Evolutionary conservation across 768 basidiomycete genomes (phyloP), one percentile per base, ranked within the genome.

Genomic region (Rhodosporidiobolus sp.): DNA sequence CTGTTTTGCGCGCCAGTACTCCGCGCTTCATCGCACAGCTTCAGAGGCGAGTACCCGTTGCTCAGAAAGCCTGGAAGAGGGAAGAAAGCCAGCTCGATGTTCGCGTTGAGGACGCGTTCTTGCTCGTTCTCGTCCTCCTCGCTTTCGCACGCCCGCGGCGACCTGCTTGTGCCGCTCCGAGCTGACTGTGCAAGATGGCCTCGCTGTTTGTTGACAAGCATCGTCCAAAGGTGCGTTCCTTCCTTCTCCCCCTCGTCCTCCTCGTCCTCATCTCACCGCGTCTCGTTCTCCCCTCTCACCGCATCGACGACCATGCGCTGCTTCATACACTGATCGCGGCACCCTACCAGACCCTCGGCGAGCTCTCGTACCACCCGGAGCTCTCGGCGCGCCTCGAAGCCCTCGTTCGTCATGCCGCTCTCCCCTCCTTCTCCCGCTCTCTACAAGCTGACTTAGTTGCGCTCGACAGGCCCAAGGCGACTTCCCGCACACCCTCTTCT

Each of bases 401-500:
- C 4, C 84, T 97, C 73, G 92, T 91, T 48, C 61, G 82, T 48
- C 45, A n/a, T 10, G 35, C 68, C 59, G 34, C 55, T 50, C 46
- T 28, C n/a, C 84, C 80, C 30, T 26, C 6, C 16, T 50, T n/a
- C 66, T 65, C 67, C 28, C 35, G 11, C 2, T 28, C 35, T 35
- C 32, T 24, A 22, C 24, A 20, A 30, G 34, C 46, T n/a, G 43
- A 28, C 32, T 5, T 1, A 22, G 28, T 26, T 1, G 38, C 22
- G 22, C 16, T n/a, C 7, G 48, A 2, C 78, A 93, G 91, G 89
- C 94, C 0, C 88, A 1, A 89, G 91, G 92, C 1, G 94, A 98
- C 83, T 97, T 99, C 80, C 95, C 95, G 14, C 95, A 99, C 80
- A 88, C 96, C 84, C 86, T 99, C 3, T 95, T 98, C 83, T 99